phyloP scores from a whole-genome alignment of 2,329 filamentous ascomycete genomes.

The Scedosporium boydii region DNA sequence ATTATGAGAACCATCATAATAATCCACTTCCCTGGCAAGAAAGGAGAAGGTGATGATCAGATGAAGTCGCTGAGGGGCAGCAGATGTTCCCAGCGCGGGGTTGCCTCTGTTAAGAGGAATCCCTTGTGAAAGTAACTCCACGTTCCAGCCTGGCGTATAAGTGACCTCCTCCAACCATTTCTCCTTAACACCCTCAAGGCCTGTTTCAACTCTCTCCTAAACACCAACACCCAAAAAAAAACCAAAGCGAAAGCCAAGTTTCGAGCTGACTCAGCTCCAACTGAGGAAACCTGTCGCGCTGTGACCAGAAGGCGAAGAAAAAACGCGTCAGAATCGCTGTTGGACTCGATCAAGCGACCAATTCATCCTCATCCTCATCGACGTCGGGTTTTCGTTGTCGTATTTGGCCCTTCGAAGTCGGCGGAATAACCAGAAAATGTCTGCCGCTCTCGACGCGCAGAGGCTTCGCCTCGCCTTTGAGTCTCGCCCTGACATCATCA shows the following conservation, averaged over 20 bases:
- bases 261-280: neutral
- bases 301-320: neutral
- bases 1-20: neutral
- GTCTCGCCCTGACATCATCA: constrained; percentile 45
- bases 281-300: neutral
- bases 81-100: neutral
- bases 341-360: neutral
- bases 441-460: constrained; percentile 36
- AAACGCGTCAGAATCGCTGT: neutral
- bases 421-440: constrained; percentile 21
- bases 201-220: neutral
- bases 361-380: neutral
- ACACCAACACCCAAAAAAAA: neutral
- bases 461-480: constrained; percentile 43
- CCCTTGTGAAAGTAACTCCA: neutral
- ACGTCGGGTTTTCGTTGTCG: neutral
- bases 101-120: neutral
- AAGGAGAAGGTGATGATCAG: neutral
- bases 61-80: neutral
- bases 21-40: neutral
- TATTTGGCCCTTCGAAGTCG: neutral
- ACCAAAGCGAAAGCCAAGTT: neutral
- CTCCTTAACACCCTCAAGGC: neutral
- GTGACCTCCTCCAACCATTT: neutral
- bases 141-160: neutral